Evolutionary conservation across 2,329 filamentous ascomycete species (phyloP), one percentile per base, ranked within the genome.

Genomic region (Hortaea werneckii): DNA sequence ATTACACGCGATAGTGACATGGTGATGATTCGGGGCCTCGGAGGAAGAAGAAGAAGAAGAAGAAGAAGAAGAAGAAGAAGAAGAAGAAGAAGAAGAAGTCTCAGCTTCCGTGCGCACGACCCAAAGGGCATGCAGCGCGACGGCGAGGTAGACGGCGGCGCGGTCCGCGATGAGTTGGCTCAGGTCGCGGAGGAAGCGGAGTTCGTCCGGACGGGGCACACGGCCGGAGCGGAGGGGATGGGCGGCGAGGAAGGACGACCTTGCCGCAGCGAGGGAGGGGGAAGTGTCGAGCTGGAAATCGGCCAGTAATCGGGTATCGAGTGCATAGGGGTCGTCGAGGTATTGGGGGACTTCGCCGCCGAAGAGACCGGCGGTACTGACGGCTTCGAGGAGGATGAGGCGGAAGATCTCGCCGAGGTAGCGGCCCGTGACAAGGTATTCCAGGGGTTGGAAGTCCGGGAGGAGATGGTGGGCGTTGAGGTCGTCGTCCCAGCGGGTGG

Each of bases 1-100:
- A 58, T 87, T 88, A 65, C 83, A 89, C 3, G 83, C 83, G n/a
- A 90, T 69, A 37, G 68, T 68, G 43, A 71, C 62, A 48, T 60
- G 62, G 20, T 60, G 66, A 6, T 60, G 61, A 3, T 52, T 47
- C 29, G 48, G 53, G 12, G 57, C 53, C 37, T 59, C 54, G 9
- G 69, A 44, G 9, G 63, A 69, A 20, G 20, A 20, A 20, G 20
- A 20, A 20, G 20, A 20, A 20, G 20, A 20, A 20, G 20, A 20
- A 20, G 20, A 20, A 20, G 20, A 20, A 20, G 20, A 20, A 20
- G 20, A 20, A 20, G 20, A 20, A 20, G 20, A 20, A 20, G 20
- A 20, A 20, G 20, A 20, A 20, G 20, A 20, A 20, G 20, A 20
- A 20, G 20, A 20, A 20, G 20, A 20, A 20, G 20, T 20, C 52